Evolutionary conservation across 1,284 basidiomycete species (phyloP), one percentile per base, ranked within the genome.

Genomic region (Ganoderma meredithae): DNA sequence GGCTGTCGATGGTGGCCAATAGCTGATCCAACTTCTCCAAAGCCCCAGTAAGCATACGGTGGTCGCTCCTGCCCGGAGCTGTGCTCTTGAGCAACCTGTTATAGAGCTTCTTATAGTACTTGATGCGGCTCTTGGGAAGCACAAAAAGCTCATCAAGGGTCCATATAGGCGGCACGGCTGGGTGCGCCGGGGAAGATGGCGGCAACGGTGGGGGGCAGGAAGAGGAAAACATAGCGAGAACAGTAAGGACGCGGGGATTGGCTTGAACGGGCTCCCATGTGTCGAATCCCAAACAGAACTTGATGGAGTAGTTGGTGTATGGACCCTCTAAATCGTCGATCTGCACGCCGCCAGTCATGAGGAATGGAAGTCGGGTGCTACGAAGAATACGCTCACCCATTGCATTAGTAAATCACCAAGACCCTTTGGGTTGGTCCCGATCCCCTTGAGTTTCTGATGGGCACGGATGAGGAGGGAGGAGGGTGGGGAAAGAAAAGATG

Each of bases 341-440:
- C 95, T 97, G 76, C 17, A 49, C 39, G 40, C 15, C 40, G 63
- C 61, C 62, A 66, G 66, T 52, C 33, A 53, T 43, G 52, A 69
- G 33, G 41, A 53, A 47, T 43, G 15, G 13, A 55, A 44, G 31
- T 25, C 19, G 8, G 36, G 31, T 13, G 47, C 22, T 22, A n/a
- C 15, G 12, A 55, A 3, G 25, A 40, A 7, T 17, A 76, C 81
- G 80, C 89, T 75, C 74, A 97, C 96, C 97, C 97, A 99, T 81
- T 94, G 91, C 94, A 99, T 98, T 68, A 99, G 85, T 60, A 99
- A 83, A 80, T 99, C 97, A 60, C 97, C 97, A 25, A 99, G 86
- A 13, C 94, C 95, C 78, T 97, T 98, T 17, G 97, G 95, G 80
- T 93, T 95, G 56, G 93, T 89, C 9, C 96, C 97, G 69, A 99